Evolutionary conservation across 208 protist species (phyloP).

Genomic region (Leptomonas pyrrhocoris): DNA sequence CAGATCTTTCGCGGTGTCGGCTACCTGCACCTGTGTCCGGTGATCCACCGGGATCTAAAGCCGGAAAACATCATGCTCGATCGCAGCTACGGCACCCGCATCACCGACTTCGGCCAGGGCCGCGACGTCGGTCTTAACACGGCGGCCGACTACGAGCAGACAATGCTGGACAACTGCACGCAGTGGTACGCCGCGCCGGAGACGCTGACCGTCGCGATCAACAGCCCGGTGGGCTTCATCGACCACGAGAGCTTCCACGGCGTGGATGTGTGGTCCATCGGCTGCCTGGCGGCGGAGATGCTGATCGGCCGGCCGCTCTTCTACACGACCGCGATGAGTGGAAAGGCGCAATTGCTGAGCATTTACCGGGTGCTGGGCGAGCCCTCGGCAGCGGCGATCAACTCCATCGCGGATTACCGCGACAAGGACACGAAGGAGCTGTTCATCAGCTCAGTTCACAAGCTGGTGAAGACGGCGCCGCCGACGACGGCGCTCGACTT

Average conservation of each 20-base stretch:
- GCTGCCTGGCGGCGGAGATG: constrained; percentile 93
- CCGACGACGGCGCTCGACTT: constrained; percentile 6
- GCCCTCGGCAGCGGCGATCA: constrained; percentile 79
- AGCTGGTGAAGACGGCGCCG: constrained; percentile 27
- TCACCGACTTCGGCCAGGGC: constrained; percentile 98
- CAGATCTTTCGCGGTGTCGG: constrained; percentile 96
- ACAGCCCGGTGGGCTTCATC: constrained; percentile 77
- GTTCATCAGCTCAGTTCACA: constrained; percentile 48
- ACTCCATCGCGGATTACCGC: constrained; percentile 63
- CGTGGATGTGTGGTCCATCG: constrained; percentile 92
- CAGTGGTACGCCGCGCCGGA: constrained; percentile 98
- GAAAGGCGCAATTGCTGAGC: constrained; percentile 91
- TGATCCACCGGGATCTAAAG: constrained; percentile 95
- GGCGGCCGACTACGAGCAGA: constrained; percentile 49
- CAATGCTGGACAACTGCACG: constrained; percentile 80
- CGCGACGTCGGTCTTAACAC: constrained; percentile 69
- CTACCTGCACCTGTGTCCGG: constrained; percentile 90
- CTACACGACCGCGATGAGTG: constrained; percentile 88
- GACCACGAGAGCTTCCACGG: constrained; percentile 75
- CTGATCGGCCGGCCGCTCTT: constrained; percentile 78
- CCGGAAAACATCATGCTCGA: constrained; percentile 93
- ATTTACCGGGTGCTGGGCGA: constrained; percentile 91
- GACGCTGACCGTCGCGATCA: constrained; percentile 90
- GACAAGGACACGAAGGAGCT: constrained; percentile 44
- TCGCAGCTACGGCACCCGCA: constrained; percentile 89